Evolutionary conservation across 805 yeast species (phyloP).

Genomic region (Blastobotrys robertii): DNA sequence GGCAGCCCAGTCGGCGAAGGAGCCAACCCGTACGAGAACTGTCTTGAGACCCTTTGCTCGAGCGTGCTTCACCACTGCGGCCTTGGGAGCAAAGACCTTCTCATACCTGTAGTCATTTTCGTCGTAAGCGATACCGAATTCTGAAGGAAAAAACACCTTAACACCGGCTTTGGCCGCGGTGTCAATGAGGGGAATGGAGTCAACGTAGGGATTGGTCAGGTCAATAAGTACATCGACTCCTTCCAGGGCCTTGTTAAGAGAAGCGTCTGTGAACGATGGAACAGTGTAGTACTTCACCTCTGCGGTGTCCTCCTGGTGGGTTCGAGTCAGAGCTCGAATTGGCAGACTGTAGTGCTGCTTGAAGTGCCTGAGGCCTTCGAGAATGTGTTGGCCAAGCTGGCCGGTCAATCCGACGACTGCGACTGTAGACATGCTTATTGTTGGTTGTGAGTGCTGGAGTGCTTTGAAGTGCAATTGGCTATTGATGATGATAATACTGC

Average conservation of each 20-base stretch:
- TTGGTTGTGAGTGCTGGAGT: no score
- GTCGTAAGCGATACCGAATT: slow-evolving; percentile 35
- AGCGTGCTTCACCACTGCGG: slow-evolving; percentile 1
- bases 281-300: slow-evolving; percentile 33
- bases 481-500: no score
- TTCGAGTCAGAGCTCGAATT: slow-evolving; percentile 40
- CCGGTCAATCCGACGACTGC: slow-evolving; percentile 48
- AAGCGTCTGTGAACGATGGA: slow-evolving; percentile 23
- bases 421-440: slow-evolving; percentile 21
- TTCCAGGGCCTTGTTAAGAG: slow-evolving; percentile 27
- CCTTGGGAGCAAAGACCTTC: not conserved
- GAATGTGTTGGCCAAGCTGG: slow-evolving; percentile 37
- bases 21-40: not conserved
- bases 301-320: slow-evolving; percentile 22
- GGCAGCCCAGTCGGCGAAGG: slow-evolving; percentile 5
- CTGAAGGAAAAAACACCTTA: slow-evolving; percentile 46
- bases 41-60: slow-evolving; percentile 1
- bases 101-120: no score
- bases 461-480: no score
- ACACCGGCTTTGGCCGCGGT: slow-evolving; percentile 34
- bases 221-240: slow-evolving; percentile 43
- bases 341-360: slow-evolving; percentile 37
- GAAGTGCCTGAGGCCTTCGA: slow-evolving; percentile 38
- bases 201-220: slow-evolving; percentile 20
- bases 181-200: slow-evolving; percentile 24